These are phyloP conservation scores for Magnolia officinalis DNA, from an alignment of 164 flowering plant species.

Conservation along the genomic window DNA sequence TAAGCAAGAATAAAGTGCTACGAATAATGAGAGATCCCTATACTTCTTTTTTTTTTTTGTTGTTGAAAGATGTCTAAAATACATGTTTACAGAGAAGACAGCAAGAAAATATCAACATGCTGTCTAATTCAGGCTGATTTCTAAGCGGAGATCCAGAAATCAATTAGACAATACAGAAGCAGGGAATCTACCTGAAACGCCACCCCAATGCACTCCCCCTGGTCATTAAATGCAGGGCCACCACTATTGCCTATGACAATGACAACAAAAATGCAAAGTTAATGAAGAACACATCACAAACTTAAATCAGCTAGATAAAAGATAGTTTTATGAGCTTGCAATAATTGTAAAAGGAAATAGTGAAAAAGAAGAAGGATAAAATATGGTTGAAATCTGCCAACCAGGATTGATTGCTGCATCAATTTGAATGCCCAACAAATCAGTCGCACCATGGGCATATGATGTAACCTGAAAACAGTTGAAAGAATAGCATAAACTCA, in stretches of 20 bases:
- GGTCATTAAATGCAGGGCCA: slow-evolving; percentile 97
- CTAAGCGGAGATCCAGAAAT: neutral
- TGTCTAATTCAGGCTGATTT: neutral
- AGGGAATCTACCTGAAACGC: slow-evolving; percentile 86
- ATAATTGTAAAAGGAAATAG: neutral
- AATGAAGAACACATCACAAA: neutral
- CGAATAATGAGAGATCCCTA: neutral
- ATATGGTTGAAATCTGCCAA: slow-evolving; percentile 24
- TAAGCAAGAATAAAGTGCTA: neutral
- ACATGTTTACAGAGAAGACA: neutral
- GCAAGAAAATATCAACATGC: neutral
- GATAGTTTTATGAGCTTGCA: neutral
- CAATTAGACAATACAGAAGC: slow-evolving; percentile 2
- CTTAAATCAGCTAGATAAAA: slow-evolving; percentile 2
- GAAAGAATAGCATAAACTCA: neutral
- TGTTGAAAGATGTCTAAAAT: neutral
- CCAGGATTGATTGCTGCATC: slow-evolving; percentile 99
- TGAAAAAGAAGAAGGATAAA: neutral
- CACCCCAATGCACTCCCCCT: slow-evolving; percentile 96
- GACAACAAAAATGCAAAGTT: slow-evolving; percentile 16
- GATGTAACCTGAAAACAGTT: slow-evolving; percentile 69
- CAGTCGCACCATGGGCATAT: slow-evolving; percentile 94
- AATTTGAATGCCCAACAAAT: slow-evolving; percentile 94
- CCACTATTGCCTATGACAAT: slow-evolving; percentile 88
- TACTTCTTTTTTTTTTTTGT: neutral